phyloP scores from a whole-genome alignment of 2,329 filamentous ascomycete genomes.

The Alternaria infectoria region DNA sequence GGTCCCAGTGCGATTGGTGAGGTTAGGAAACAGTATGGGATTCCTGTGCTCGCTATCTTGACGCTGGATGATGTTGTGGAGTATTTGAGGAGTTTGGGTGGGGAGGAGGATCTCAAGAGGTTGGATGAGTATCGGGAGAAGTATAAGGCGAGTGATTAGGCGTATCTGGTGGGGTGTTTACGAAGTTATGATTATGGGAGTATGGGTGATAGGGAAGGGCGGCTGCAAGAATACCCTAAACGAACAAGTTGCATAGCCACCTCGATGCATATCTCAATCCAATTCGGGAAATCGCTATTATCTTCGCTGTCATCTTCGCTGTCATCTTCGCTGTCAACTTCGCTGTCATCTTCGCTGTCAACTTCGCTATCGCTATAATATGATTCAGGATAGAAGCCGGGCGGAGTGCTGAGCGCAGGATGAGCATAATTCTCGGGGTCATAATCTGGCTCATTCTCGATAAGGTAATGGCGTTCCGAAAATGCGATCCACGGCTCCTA shows the following conservation, averaged over 20 bases:
- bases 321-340: neutral
- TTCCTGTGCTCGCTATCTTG: slow-evolving; percentile 83
- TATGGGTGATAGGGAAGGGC: neutral
- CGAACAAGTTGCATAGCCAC: neutral
- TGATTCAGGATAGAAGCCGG: neutral
- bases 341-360: neutral
- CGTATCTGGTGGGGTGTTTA: neutral
- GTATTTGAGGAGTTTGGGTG: slow-evolving; percentile 53
- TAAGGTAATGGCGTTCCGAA: neutral
- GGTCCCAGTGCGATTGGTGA: slow-evolving; percentile 84
- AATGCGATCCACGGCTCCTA: neutral
- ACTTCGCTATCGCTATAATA: neutral
- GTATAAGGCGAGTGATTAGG: slow-evolving; percentile 49
- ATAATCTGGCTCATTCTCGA: neutral
- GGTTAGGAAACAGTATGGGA: slow-evolving; percentile 79
- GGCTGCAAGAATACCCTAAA: neutral
- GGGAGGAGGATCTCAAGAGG: slow-evolving; percentile 53
- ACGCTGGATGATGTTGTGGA: slow-evolving; percentile 78
- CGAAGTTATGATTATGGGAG: neutral
- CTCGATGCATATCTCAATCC: neutral
- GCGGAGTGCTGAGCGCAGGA: neutral
- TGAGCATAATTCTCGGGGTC: neutral
- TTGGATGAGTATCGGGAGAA: slow-evolving; percentile 50
- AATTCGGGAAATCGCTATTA: neutral
- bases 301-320: neutral